Percentiles rank a stretch among this genome's conserved stretches.
phyloP scores from a whole-genome alignment of 176 grass and related monocot genomes.

The Urochloa ruziziensis region DNA sequence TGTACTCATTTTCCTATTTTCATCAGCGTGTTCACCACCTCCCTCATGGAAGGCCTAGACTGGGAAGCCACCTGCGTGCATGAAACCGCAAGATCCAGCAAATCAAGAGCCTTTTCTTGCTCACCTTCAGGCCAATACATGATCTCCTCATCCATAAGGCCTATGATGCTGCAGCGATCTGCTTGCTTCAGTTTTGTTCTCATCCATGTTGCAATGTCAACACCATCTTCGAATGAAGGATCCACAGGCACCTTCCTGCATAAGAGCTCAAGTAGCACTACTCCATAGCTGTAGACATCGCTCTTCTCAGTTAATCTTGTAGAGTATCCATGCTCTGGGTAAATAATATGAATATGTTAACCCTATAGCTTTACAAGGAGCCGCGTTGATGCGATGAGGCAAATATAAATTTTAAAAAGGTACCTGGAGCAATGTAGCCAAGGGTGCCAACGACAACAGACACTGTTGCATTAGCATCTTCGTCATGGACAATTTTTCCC shows the following conservation, averaged over 20 bases:
- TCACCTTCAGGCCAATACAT: constrained; percentile 47
- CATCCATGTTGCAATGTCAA: constrained; percentile 64
- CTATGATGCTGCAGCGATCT: constrained; percentile 19
- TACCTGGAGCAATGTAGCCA: constrained; percentile 81
- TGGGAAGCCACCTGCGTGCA: constrained; percentile 46
- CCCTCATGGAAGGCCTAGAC: constrained; percentile 64
- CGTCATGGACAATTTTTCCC: constrained; percentile 36
- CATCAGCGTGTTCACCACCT: constrained; percentile 45
- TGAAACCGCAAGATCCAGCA: constrained; percentile 46
- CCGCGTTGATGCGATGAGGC: neutral
- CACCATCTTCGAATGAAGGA: constrained; percentile 44
- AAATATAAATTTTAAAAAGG: neutral
- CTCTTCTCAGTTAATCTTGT: constrained; percentile 57
- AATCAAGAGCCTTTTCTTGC: constrained; percentile 31
- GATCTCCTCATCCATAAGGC: constrained; percentile 52
- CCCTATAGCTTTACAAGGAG: neutral
- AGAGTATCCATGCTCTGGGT: constrained; percentile 52
- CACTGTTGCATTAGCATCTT: constrained; percentile 33
- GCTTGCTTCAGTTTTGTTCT: constrained; percentile 31
- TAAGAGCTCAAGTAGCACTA: constrained; percentile 69
- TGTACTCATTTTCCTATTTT: constrained; percentile 21
- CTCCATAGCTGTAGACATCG: constrained; percentile 72
- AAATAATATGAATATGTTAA: neutral
- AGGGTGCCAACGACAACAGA: constrained; percentile 60
- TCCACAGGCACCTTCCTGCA: constrained; percentile 65